Evolutionary conservation across 2,329 filamentous ascomycete species (phyloP).

Genomic region (Penicillium sp.): DNA sequence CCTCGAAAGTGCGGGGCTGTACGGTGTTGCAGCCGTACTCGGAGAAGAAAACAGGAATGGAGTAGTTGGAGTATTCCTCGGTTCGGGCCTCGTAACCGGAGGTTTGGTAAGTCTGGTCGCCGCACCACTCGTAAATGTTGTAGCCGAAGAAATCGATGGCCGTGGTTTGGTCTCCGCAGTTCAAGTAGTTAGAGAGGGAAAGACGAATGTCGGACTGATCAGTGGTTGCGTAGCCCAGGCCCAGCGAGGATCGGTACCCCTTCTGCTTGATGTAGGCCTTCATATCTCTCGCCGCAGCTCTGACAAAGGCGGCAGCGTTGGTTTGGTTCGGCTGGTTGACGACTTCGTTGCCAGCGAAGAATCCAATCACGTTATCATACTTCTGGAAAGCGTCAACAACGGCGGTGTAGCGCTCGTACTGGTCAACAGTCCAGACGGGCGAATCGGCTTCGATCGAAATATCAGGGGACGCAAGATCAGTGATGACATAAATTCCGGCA

Average conservation of each 20-base stretch:
- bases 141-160: conserved; percentile 78
- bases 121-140: conserved; percentile 99
- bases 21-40: conserved; percentile 93
- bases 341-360: conserved; percentile 98
- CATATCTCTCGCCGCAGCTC: conserved; percentile 93
- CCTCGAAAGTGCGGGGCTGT: conserved; percentile 75
- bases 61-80: conserved; percentile 82
- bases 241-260: conserved; percentile 59
- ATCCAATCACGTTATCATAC: conserved; percentile 90
- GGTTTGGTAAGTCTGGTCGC: conserved; percentile 69
- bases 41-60: conserved; percentile 94
- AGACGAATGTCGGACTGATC: too few relatives aligned
- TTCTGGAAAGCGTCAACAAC: conserved; percentile 65
- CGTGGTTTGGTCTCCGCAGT: too few relatives aligned
- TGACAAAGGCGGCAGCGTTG: conserved; percentile 86
- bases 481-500: conserved; percentile 92
- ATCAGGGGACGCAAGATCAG: conserved; percentile 80
- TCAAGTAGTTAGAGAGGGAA: too few relatives aligned
- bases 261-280: conserved; percentile 88
- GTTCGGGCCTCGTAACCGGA: conserved; percentile 84
- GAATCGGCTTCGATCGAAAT: conserved; percentile 81
- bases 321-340: conserved; percentile 89
- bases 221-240: too few relatives aligned
- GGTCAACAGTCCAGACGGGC: too few relatives aligned
- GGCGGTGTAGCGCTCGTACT: too few relatives aligned